These are phyloP conservation scores for Tuber aestivum DNA, from an alignment of 495 filamentous ascomycete genomes.

Conservation along the genomic window DNA sequence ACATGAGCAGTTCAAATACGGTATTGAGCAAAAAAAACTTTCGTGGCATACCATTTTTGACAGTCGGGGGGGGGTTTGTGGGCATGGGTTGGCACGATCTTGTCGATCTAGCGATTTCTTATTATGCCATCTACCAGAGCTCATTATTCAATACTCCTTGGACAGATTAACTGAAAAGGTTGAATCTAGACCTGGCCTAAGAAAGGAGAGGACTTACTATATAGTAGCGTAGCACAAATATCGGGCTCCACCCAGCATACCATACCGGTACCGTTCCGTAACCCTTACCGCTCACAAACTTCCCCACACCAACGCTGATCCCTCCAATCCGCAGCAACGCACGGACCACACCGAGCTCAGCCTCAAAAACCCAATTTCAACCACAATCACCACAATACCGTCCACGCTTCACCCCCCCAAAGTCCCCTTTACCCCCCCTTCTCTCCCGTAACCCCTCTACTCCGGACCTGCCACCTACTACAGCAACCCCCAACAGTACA, in stretches of 20 bases:
- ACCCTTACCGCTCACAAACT: background rate
- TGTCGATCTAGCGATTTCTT: background rate
- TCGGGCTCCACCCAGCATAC: background rate
- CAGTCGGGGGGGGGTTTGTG: background rate
- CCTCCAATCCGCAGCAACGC: background rate
- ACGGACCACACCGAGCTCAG: background rate
- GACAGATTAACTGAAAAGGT: background rate
- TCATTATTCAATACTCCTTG: background rate
- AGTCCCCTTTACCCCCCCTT: background rate
- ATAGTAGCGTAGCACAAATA: background rate
- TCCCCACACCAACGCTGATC: background rate
- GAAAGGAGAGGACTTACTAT: background rate
- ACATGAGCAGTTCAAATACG: background rate
- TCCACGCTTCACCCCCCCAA: background rate
- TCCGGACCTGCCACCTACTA: background rate
- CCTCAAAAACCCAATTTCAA: slow-evolving; percentile 4
- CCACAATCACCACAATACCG: background rate
- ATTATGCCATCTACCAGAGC: background rate
- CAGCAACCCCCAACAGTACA: background rate
- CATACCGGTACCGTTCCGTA: background rate
- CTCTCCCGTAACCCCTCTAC: background rate
- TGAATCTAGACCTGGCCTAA: background rate
- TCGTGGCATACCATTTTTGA: background rate
- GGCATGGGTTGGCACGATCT: background rate
- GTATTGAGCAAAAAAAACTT: background rate